These are phyloP conservation scores for Xylaria sp. DNA, from an alignment of 2,329 filamentous ascomycete species.

Conservation along the genomic window DNA sequence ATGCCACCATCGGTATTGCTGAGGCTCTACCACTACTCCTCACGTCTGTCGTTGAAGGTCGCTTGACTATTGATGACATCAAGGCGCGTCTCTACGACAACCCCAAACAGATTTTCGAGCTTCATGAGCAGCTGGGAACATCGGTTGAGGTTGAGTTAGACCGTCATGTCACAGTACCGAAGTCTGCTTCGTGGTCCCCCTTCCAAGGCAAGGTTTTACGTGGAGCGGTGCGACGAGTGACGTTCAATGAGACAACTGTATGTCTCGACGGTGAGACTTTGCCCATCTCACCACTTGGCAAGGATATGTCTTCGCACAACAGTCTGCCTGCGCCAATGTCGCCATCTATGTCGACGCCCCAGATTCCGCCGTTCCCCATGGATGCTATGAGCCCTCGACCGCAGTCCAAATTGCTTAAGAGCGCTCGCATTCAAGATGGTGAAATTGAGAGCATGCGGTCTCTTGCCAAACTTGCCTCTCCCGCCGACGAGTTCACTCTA, in stretches of 20 bases:
- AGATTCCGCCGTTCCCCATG: slow-evolving; percentile 33
- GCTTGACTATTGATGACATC: slow-evolving; percentile 68
- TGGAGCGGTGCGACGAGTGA: slow-evolving; percentile 68
- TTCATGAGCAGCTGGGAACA: slow-evolving; percentile 71
- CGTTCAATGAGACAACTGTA: slow-evolving; percentile 67
- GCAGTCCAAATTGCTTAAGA: slow-evolving; percentile 31
- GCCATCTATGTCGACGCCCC: slow-evolving; percentile 48
- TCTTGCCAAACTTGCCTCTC: slow-evolving; percentile 22
- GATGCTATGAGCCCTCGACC: slow-evolving; percentile 35
- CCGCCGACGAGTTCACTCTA: slow-evolving; percentile 43
- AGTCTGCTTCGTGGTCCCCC: slow-evolving; percentile 58
- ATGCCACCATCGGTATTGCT: slow-evolving; percentile 61
- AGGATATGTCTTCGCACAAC: slow-evolving; percentile 69
- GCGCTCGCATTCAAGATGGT: slow-evolving; percentile 35
- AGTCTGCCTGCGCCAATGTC: slow-evolving; percentile 46
- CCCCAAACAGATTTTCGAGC: slow-evolving; percentile 74
- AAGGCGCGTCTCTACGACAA: slow-evolving; percentile 68
- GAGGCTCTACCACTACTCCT: slow-evolving; percentile 70
- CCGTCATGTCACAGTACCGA: slow-evolving; percentile 57
- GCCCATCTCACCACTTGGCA: slow-evolving; percentile 53
- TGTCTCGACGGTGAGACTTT: slow-evolving; percentile 66
- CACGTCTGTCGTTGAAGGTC: slow-evolving; percentile 69
- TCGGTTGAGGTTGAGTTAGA: slow-evolving; percentile 72
- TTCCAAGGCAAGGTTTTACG: slow-evolving; percentile 64
- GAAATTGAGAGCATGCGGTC: slow-evolving; percentile 28